These are phyloP conservation scores for Zelonia costaricensis DNA, from an alignment of 208 protist genomes.

Conservation along the genomic window DNA sequence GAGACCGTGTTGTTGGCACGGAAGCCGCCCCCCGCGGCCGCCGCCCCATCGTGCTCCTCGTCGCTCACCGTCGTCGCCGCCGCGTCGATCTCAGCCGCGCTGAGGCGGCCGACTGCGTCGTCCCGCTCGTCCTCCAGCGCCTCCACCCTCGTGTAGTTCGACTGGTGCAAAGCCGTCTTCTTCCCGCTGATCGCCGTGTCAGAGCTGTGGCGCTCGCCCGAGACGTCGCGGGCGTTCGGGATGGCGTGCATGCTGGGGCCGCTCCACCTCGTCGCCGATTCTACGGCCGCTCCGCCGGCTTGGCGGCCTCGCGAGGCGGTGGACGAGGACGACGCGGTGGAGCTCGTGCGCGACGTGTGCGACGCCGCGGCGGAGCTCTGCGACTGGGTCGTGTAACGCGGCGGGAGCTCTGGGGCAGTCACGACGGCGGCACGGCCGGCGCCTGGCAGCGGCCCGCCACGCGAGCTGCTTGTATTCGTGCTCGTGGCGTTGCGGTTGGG, in stretches of 20 bases:
- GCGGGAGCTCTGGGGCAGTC: no score
- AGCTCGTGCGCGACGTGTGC: no score
- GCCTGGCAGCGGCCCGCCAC: no score
- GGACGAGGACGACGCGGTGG: no score
- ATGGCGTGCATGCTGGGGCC: not conserved
- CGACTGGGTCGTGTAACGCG: no score
- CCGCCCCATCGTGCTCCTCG: not conserved
- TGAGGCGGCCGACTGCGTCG: not conserved
- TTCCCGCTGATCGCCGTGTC: not conserved
- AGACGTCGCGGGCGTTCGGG: not conserved
- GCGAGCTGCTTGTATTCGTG: no score
- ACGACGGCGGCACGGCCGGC: no score
- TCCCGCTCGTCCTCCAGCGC: not conserved
- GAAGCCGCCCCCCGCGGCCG: not conserved
- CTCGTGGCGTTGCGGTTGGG: no score
- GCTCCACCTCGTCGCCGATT: no score
- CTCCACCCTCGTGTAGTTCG: conserved; percentile 4
- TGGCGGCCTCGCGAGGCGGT: no score
- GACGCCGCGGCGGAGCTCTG: no score
- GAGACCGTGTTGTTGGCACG: not conserved
- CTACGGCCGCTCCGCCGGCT: no score
- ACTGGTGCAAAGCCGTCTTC: not conserved
- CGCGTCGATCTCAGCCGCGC: conserved; percentile 4
- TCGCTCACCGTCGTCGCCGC: conserved; percentile 3
- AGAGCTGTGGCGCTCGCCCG: not conserved